Evolutionary conservation across 305 asterid species (phyloP), one percentile per base, ranked within the genome.

Genomic region (Fraxinus nigra): DNA sequence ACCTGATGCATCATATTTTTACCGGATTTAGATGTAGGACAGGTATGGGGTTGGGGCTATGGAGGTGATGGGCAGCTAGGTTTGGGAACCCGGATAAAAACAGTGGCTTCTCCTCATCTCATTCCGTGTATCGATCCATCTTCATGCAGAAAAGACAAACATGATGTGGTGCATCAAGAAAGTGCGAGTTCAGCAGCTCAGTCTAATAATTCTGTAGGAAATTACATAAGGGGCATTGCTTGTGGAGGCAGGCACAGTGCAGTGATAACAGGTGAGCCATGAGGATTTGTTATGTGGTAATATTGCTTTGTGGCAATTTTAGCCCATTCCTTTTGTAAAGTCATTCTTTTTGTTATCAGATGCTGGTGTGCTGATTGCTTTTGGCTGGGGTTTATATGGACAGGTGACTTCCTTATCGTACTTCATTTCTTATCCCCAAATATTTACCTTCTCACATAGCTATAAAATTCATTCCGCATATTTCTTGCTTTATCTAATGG

Each of bases 21-120:
- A 75, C 89, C 87, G 88, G 89, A 88, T 91, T 82, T 88, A 89
- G 97, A 93, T 91, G 88, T 84, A 82, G 90, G 92, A 85, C 91
- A 84, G 92, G 89, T 90, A 34, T 90, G 91, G 93, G 91, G 90
- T 88, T 88, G 91, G 91, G 91, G 90, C 87, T 90, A 87, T 78
- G 91, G 91, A 83, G 93, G 90, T 22, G 91, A 90, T 82, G 90
- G 91, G 75, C 93, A 90, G 82, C 93, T 90, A 46, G 90, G 91
- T 78, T 79, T 88, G 84, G 91, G 92, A 28, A 82, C 88, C 86
- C 82, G 89, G 82, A 85, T 87, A 78, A 88, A 88, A 85, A 78
- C 78, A 85, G 93, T 88, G 89, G 89, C 93, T 13, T 85, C 91
- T 43, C 91, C 93, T 82, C 91, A 90, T 86, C 91, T 85, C 56